phyloP scores from a whole-genome alignment of 192 early-diverging fungal species.

The Coemansia biformis region DNA sequence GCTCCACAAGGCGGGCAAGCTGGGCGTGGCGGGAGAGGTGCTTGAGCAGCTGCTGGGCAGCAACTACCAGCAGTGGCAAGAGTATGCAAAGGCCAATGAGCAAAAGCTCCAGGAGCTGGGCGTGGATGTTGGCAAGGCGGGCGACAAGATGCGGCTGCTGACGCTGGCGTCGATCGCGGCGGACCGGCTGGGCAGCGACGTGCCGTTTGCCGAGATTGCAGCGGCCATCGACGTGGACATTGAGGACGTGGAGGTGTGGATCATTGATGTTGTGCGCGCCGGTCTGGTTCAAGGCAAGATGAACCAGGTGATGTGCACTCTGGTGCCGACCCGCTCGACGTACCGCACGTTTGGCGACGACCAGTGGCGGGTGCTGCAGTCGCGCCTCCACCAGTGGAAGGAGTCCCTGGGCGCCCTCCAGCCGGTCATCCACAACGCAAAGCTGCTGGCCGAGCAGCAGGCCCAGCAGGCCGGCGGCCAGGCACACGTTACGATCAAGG shows the following conservation, averaged over 20 bases:
- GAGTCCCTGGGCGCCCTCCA: constrained; percentile 70
- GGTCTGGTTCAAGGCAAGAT: constrained; percentile 92
- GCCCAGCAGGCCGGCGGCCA: constrained; percentile 29
- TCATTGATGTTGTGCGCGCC: constrained; percentile 88
- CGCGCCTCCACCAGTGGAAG: constrained; percentile 73
- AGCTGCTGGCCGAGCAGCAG: constrained; percentile 60
- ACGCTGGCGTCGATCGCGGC: constrained; percentile 74
- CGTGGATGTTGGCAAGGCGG: constrained; percentile 51
- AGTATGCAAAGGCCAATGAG: constrained; percentile 55
- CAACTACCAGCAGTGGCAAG: constrained; percentile 32
- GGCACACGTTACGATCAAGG: constrained; percentile 29
- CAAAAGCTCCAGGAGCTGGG: constrained; percentile 54
- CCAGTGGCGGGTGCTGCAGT: constrained; percentile 75
- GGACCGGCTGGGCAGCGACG: constrained; percentile 57
- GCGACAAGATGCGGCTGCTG: constrained; percentile 82
- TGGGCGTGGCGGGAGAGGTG: constrained; percentile 62
- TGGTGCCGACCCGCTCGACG: constrained; percentile 75
- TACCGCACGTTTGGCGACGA: constrained; percentile 75
- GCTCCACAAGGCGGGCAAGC: constrained; percentile 65
- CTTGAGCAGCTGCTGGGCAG: constrained; percentile 36
- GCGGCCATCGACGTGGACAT: constrained; percentile 67
- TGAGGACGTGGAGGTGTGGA: constrained; percentile 90
- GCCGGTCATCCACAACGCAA: constrained; percentile 84
- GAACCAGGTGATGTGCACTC: constrained; percentile 81
- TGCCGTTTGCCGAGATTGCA: constrained; percentile 73